A percentile compares a stretch with the other conserved stretches of the same genome.
Evolutionary conservation across 768 basidiomycete species (phyloP).

Genomic region (Tricholoma terreum): DNA sequence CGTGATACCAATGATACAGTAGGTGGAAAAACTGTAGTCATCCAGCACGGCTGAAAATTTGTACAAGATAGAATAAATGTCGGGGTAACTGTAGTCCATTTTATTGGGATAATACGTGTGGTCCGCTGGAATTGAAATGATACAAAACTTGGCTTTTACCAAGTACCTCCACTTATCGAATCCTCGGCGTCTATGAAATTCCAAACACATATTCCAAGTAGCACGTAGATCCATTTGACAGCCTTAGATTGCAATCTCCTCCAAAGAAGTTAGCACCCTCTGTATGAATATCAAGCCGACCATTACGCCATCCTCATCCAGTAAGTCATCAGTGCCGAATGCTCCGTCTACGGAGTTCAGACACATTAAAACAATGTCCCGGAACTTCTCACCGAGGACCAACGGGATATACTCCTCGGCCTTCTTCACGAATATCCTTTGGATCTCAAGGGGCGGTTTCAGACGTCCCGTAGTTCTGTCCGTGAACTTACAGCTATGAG

Average conservation of each 20-base stretch:
- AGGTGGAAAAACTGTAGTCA: not conserved
- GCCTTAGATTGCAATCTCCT: slow-evolving; percentile 1
- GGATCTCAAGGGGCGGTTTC: slow-evolving; percentile 1
- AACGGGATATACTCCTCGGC: slow-evolving; percentile 3
- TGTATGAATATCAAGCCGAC: slow-evolving; percentile 6
- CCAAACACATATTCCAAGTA: not conserved
- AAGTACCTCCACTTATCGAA: too few relatives aligned
- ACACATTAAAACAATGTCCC: slow-evolving; percentile 2
- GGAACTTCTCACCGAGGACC: slow-evolving; percentile 4
- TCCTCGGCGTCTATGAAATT: not conserved
- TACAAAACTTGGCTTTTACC: not conserved
- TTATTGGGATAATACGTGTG: not conserved
- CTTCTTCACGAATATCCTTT: not conserved
- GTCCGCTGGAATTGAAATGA: not conserved
- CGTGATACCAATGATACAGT: not conserved
- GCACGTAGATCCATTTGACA: not conserved
- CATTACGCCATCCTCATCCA: slow-evolving; percentile 4
- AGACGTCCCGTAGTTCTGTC: not conserved
- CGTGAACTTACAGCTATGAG: not conserved
- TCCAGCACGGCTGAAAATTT: not conserved
- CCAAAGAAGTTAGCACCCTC: slow-evolving; percentile 1
- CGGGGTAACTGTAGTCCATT: not conserved
- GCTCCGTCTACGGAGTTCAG: slow-evolving; percentile 1
- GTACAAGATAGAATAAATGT: not conserved
- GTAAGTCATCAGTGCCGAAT: not conserved